phyloP scores from a whole-genome alignment of 2,329 filamentous ascomycete species.

The Fusarium liriodendri region DNA sequence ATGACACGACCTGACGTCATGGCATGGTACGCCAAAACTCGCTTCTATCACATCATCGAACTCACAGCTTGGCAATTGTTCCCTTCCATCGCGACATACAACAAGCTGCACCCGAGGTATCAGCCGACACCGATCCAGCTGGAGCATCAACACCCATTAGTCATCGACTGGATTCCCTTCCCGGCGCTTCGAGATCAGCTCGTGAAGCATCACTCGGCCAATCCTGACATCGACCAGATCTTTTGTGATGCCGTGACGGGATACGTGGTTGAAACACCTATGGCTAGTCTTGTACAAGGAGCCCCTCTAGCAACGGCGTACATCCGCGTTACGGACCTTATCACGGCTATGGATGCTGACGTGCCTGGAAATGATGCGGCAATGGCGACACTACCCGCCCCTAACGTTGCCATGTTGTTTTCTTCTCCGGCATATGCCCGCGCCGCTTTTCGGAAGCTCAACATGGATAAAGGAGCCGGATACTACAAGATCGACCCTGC shows the following conservation, averaged over 20 bases:
- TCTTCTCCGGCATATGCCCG: constrained; percentile 38
- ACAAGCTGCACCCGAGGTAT: constrained; percentile 44
- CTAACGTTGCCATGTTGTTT: constrained; percentile 34
- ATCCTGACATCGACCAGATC: constrained; percentile 47
- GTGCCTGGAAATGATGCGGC: background rate
- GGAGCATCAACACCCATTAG: constrained; percentile 38
- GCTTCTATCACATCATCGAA: constrained; percentile 49
- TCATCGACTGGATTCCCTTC: constrained; percentile 49
- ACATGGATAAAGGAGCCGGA: constrained; percentile 47
- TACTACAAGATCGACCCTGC: constrained; percentile 49
- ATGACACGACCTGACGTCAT: constrained; percentile 50
- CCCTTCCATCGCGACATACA: constrained; percentile 43
- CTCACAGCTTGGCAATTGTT: constrained; percentile 49
- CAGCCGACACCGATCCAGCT: constrained; percentile 44
- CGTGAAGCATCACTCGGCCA: constrained; percentile 46
- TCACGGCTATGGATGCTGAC: constrained; percentile 40
- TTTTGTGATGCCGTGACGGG: constrained; percentile 49
- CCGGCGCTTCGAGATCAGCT: constrained; percentile 44
- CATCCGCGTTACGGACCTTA: constrained; percentile 46
- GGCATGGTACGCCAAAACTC: constrained; percentile 54
- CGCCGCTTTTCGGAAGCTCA: constrained; percentile 41
- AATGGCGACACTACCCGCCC: constrained; percentile 37
- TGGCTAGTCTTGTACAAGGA: constrained; percentile 43
- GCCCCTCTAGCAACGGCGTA: constrained; percentile 44
- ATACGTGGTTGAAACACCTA: constrained; percentile 46